These are phyloP conservation scores for Globisporangium carolinianum DNA, from an alignment of 352 stramenopile species.

Conservation along the genomic window DNA sequence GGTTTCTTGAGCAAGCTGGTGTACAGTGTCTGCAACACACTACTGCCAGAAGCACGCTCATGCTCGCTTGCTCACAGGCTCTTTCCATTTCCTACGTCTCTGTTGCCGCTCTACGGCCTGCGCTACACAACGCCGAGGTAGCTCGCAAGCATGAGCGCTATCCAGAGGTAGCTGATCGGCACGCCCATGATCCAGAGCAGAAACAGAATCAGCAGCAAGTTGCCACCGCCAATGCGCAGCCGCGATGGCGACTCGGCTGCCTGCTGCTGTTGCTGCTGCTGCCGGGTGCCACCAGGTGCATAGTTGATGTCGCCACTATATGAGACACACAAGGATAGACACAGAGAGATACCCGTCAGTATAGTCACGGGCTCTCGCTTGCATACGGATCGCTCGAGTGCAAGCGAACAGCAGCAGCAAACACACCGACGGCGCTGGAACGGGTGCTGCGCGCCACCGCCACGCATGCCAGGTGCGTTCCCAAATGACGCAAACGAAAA, in stretches of 20 bases:
- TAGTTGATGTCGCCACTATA: conserved; percentile 19
- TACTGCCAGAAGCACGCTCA: too few relatives aligned
- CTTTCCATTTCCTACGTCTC: not conserved
- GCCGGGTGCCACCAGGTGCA: conserved; percentile 14
- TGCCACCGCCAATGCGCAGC: conserved; percentile 60
- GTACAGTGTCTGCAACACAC: too few relatives aligned
- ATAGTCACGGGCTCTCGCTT: too few relatives aligned
- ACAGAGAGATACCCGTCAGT: not conserved
- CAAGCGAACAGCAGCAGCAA: too few relatives aligned
- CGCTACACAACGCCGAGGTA: conserved; percentile 62
- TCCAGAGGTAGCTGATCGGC: conserved; percentile 73
- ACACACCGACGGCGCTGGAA: conserved; percentile 48
- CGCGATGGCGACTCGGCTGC: conserved; percentile 34
- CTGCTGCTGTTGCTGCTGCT: conserved; percentile 21
- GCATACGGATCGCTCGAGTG: too few relatives aligned
- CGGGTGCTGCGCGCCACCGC: conserved; percentile 20
- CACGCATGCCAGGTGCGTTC: conserved; percentile 40
- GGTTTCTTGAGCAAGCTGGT: too few relatives aligned
- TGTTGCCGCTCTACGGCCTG: too few relatives aligned
- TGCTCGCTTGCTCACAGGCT: conserved; percentile 1
- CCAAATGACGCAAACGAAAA: conserved; percentile 76
- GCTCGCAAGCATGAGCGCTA: conserved; percentile 68
- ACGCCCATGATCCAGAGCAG: conserved; percentile 78
- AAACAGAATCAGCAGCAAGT: conserved; percentile 69
- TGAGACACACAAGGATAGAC: conserved; percentile 1